A percentile compares a stretch with the other conserved stretches of the same genome.
Evolutionary conservation across 2,329 filamentous ascomycete genomes (phyloP).

Genomic region (Paramyrothecium roridum): DNA sequence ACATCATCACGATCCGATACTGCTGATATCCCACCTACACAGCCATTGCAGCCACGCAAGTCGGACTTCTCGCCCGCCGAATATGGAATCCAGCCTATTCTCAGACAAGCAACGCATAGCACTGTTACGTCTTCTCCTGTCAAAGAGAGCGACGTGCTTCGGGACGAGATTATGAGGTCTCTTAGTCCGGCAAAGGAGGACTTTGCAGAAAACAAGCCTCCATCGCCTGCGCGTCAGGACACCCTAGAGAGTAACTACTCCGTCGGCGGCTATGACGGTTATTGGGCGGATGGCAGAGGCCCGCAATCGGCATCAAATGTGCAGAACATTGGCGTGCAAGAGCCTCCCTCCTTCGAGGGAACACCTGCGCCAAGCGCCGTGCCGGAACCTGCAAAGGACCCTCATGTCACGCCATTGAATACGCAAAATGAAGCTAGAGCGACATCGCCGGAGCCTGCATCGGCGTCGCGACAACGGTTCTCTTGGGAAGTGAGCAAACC

Average conservation of each 20-base stretch:
- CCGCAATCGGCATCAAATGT: slow-evolving; percentile 4
- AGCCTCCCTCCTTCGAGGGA: not conserved
- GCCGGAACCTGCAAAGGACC: not conserved
- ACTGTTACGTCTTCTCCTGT: slow-evolving; percentile 50
- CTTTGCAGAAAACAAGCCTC: slow-evolving; percentile 5
- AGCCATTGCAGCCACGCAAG: slow-evolving; percentile 42
- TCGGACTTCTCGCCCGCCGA: slow-evolving; percentile 28
- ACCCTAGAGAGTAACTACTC: slow-evolving; percentile 59
- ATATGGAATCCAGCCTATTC: slow-evolving; percentile 30
- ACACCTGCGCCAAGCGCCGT: slow-evolving; percentile 4
- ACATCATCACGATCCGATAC: slow-evolving; percentile 3
- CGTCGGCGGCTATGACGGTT: slow-evolving; percentile 64
- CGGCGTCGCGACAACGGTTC: slow-evolving; percentile 25
- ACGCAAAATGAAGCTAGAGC: not conserved
- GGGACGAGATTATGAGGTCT: slow-evolving; percentile 72
- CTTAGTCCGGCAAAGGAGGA: slow-evolving; percentile 45
- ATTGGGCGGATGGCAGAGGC: slow-evolving; percentile 48
- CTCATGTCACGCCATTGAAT: not conserved
- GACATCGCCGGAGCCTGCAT: not conserved
- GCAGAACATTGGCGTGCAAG: not conserved
- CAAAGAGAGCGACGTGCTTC: slow-evolving; percentile 67
- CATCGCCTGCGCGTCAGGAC: slow-evolving; percentile 12
- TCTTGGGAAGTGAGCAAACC: slow-evolving; percentile 31
- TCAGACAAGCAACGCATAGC: slow-evolving; percentile 42
- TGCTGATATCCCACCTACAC: slow-evolving; percentile 34